Conservation (phyloP, 169 alveolate genomes). For the Plasmodium yoelii region DNA sequence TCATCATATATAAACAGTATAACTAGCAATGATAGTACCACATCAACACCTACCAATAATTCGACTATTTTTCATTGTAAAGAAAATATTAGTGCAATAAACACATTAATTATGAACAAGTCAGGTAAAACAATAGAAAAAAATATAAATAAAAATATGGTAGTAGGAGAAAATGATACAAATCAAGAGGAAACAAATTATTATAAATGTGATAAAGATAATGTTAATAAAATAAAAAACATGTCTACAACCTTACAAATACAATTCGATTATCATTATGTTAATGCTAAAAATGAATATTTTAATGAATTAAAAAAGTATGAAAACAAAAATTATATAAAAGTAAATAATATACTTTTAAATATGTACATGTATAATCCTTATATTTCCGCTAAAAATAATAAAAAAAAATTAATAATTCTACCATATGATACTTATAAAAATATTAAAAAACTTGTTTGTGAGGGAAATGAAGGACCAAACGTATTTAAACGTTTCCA, state of each 20-base stretch:
- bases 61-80: background rate
- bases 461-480: background rate
- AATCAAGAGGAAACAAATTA: background rate
- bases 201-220: background rate
- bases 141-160: background rate
- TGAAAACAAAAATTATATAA: conserved; percentile 24
- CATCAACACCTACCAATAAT: no score
- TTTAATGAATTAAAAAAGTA: conserved; percentile 53
- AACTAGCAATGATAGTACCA: background rate
- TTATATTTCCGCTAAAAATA: conserved; percentile 39
- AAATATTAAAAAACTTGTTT: conserved; percentile 46
- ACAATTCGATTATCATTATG: conserved; percentile 48
- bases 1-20: conserved; percentile 21
- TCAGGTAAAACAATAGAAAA: background rate
- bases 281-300: conserved; percentile 56
- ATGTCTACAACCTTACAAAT: conserved; percentile 1
- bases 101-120: background rate
- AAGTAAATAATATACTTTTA: conserved; percentile 57
- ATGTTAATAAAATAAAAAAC: conserved; percentile 1
- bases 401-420: conserved; percentile 44
- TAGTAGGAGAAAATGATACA: background rate
- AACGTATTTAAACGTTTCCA: conserved; percentile 47
- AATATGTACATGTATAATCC: conserved; percentile 75
- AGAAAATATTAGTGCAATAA: background rate
- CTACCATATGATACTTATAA: conserved; percentile 72